Conservation (phyloP, 306 rosid genomes). For the Malus fusca region DNA sequence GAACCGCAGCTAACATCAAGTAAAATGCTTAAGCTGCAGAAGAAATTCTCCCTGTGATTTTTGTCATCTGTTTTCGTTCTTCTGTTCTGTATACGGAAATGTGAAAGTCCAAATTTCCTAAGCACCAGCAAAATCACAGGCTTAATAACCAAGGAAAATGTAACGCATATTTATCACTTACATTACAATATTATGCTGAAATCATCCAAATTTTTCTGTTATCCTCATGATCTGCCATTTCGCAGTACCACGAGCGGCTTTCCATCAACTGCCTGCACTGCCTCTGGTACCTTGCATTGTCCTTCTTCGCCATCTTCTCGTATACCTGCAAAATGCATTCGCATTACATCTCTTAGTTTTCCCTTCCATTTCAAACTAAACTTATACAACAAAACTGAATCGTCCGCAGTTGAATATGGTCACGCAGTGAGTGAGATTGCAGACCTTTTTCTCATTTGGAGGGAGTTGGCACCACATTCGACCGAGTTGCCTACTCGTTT, state of each 20-base stretch:
- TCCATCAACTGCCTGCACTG: constrained; percentile 11
- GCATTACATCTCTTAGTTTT: not conserved
- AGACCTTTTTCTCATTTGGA: constrained; percentile 12
- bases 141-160: not conserved
- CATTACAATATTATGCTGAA: not conserved
- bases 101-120: not conserved
- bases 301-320: constrained; percentile 26
- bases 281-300: constrained; percentile 22
- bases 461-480: constrained; percentile 21
- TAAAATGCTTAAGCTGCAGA: constrained; percentile 11
- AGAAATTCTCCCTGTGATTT: not conserved
- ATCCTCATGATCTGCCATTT: not conserved
- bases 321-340: constrained; percentile 6
- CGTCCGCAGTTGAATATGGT: not conserved
- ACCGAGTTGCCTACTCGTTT: constrained; percentile 16
- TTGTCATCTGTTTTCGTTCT: not conserved
- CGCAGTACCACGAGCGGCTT: not conserved
- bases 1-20: constrained; percentile 32
- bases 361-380: not conserved
- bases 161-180: no score
- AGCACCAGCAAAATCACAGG: not conserved
- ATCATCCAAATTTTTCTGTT: not conserved
- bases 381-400: not conserved
- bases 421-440: not conserved
- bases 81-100: not conserved